phyloP scores from a whole-genome alignment of 305 asterid species.

The Fraxinus latifolia region DNA sequence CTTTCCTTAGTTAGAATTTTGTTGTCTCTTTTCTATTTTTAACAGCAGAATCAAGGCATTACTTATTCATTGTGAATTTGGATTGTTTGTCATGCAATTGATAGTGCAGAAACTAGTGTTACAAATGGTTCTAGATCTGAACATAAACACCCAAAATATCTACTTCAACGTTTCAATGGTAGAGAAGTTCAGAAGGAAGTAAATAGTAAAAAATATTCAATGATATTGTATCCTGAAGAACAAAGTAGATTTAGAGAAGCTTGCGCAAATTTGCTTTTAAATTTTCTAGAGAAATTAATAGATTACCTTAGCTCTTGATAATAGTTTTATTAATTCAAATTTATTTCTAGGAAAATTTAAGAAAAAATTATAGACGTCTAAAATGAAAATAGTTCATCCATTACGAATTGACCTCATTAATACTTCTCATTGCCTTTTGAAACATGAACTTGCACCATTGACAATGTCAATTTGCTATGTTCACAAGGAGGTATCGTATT shows the following conservation, averaged over 20 bases:
- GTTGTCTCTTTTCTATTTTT: background rate
- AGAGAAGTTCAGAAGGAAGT: background rate
- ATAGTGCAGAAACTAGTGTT: background rate
- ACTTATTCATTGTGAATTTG: background rate
- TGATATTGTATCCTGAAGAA: background rate
- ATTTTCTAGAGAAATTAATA: background rate
- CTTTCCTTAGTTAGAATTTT: background rate
- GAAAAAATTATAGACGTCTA: background rate
- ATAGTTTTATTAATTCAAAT: background rate
- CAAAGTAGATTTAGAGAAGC: background rate
- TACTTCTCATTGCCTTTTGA: background rate
- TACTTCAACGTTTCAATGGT: background rate
- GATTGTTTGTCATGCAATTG: background rate
- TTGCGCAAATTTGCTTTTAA: background rate
- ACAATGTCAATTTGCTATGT: background rate
- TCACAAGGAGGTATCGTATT: background rate
- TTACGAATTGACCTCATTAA: background rate
- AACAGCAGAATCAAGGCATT: background rate
- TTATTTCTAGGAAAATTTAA: background rate
- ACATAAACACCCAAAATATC: background rate
- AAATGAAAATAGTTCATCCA: background rate
- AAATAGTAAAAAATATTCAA: background rate
- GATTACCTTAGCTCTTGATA: background rate
- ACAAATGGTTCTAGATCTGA: background rate
- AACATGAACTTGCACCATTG: background rate